phyloP scores from a whole-genome alignment of 345 rosid species.

The Citrus hindsii region DNA sequence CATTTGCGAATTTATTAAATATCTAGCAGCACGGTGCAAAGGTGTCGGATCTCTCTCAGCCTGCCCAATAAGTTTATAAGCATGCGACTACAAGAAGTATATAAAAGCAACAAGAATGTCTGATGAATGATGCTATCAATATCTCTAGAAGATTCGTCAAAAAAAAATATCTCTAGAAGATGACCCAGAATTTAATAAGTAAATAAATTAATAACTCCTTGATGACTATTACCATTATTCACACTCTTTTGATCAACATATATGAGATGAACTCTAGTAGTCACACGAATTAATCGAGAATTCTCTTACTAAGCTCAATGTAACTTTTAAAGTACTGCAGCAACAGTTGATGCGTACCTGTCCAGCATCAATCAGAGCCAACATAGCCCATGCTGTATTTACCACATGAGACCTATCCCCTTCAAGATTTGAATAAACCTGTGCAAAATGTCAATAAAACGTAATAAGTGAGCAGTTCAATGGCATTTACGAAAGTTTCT shows the following conservation, averaged over 20 bases:
- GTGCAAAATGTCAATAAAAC: constrained; percentile 5
- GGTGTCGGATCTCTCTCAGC: constrained; percentile 61
- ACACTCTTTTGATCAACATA: not conserved
- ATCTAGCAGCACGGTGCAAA: constrained; percentile 55
- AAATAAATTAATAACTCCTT: not conserved
- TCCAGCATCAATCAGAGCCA: constrained; percentile 57
- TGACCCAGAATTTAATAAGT: not conserved
- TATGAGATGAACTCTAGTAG: not conserved
- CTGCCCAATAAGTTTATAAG: constrained; percentile 26
- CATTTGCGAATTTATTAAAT: constrained; percentile 59
- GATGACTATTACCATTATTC: not conserved
- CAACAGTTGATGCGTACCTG: constrained; percentile 37
- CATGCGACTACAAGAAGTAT: not conserved
- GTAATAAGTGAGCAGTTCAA: not conserved
- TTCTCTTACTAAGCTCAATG: not conserved
- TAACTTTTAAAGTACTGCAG: constrained; percentile 1
- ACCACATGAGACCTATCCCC: constrained; percentile 56
- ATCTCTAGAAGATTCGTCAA: not conserved
- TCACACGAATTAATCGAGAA: not conserved
- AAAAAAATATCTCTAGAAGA: not conserved
- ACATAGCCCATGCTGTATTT: constrained; percentile 67
- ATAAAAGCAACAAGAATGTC: not conserved
- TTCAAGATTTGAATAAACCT: constrained; percentile 56
- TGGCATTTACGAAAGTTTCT: not conserved
- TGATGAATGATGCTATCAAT: not conserved